Evolutionary conservation across 345 rosid genomes (phyloP), one percentile per base, ranked within the genome.

Genomic region (Erucastrum elatum): DNA sequence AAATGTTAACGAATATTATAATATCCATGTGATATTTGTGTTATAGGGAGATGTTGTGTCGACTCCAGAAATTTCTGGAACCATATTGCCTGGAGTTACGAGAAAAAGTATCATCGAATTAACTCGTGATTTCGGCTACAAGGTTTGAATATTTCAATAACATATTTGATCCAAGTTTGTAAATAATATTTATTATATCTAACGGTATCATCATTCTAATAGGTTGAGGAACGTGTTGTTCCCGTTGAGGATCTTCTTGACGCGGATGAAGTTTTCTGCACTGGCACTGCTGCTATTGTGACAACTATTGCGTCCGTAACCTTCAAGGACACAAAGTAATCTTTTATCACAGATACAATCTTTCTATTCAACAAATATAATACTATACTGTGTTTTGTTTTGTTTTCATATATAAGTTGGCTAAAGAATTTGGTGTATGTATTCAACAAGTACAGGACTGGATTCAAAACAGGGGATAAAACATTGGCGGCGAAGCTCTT

Each of bases 51-150:
- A 89, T 46, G 83, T 79, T 68, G 87, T 94, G 53, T 86, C 85
- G 30, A 94, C 98, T 58, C 98, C 97, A 46, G 84, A 83, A 58
- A 79, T 91, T 60, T 80, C 88, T 75, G 98, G 98, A 69, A 92
- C 98, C 4, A 92, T 92, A 75, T 84, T 92, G 67, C 91, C 95
- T 11, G 98, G 98, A 72, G 83, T 94, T 80, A 94, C 95, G 0
- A 81, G 97, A 63, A 92, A 91, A 84, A 85, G 94, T 71, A 80
- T 90, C 61, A 91, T 94, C 66, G 97, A 92, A 77, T 87, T 94
- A 84, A 87, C 88, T 82, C 83, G 83, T 64, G 88, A 86, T 79
- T 80, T 87, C 75, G 94, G 96, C 44, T 91, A 85, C 80, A 82
- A 86, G 97, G 98, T 91, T 67, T 37, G 68, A 64, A 34, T 64